A percentile compares a stretch with the other conserved stretches of the same genome.
These are phyloP conservation scores for Penicillium italicum DNA, from an alignment of 2,329 filamentous ascomycete species.

Conservation along the genomic window DNA sequence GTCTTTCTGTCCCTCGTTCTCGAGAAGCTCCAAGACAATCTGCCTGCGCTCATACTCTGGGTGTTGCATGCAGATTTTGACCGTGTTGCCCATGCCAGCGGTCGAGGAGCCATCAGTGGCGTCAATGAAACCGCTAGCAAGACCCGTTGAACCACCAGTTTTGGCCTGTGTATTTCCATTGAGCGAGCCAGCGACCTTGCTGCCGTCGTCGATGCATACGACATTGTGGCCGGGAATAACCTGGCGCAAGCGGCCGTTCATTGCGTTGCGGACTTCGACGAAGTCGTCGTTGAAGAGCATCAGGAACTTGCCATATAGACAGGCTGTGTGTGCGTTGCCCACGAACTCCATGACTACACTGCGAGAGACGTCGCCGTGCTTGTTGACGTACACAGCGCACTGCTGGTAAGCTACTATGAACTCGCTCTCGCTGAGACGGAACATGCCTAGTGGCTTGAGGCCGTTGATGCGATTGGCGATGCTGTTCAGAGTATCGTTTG, in stretches of 20 bases:
- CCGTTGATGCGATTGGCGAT: constrained; percentile 80
- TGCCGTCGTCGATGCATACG: constrained; percentile 80
- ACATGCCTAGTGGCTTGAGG: constrained; percentile 90
- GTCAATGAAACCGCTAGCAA: constrained; percentile 34
- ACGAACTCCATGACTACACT: constrained; percentile 98
- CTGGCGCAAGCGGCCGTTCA: constrained; percentile 89
- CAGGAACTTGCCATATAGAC: constrained; percentile 86
- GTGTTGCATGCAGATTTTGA: constrained; percentile 95
- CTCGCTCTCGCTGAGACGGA: constrained; percentile 85
- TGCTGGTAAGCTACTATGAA: constrained; percentile 94
- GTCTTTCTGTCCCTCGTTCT: constrained; percentile 79
- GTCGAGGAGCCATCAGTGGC: constrained; percentile 36
- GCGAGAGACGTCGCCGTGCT: constrained; percentile 91
- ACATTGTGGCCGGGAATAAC: constrained; percentile 92
- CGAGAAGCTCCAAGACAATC: constrained; percentile 84
- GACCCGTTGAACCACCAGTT: constrained; percentile 21
- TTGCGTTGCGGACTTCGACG: constrained; percentile 92
- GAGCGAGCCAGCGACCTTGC: constrained; percentile 36
- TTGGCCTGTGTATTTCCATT: constrained; percentile 36
- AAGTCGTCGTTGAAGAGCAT: constrained; percentile 95
- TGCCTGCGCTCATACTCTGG: constrained; percentile 80
- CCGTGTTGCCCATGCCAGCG: constrained; percentile 61
- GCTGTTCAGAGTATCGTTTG: constrained; percentile 64
- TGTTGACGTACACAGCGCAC: constrained; percentile 96
- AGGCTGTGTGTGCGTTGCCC: constrained; percentile 82